These are phyloP conservation scores for Pisolithus sp. DNA, from an alignment of 768 basidiomycete genomes.

Conservation along the genomic window DNA sequence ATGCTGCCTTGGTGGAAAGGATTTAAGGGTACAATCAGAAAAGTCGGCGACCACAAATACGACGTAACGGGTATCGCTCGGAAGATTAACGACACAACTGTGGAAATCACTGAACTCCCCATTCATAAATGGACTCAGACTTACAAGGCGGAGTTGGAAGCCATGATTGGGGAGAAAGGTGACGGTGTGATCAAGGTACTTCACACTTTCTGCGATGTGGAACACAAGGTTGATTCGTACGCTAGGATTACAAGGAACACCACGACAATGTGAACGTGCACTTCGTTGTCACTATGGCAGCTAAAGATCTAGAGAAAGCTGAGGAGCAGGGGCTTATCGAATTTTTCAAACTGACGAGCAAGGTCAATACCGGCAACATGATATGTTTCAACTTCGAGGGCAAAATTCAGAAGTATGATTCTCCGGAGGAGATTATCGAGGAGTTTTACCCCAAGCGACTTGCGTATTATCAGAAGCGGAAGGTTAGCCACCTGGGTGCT, in stretches of 20 bases:
- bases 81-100: constrained; percentile 80
- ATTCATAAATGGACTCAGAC: constrained; percentile 91
- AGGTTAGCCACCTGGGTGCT: constrained; percentile 43
- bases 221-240: background rate
- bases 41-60: constrained; percentile 77
- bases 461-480: constrained; percentile 92
- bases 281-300: constrained; percentile 76
- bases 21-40: constrained; percentile 83
- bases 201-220: background rate
- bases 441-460: constrained; percentile 89
- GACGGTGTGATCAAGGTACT: constrained; percentile 74
- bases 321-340: constrained; percentile 86
- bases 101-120: constrained; percentile 93
- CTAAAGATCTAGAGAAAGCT: constrained; percentile 78
- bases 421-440: constrained; percentile 85
- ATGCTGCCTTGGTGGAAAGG: constrained; percentile 99
- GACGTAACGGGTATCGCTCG: constrained; percentile 67
- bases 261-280: constrained; percentile 90
- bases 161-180: constrained; percentile 82
- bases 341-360: constrained; percentile 82
- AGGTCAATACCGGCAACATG: constrained; percentile 93
- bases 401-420: constrained; percentile 90
- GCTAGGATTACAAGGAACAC: constrained; percentile 94
- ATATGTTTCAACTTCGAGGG: constrained; percentile 96
- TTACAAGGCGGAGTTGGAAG: constrained; percentile 89